Conservation (phyloP, 148 eudicot genomes). For the Bassia scoparia region DNA sequence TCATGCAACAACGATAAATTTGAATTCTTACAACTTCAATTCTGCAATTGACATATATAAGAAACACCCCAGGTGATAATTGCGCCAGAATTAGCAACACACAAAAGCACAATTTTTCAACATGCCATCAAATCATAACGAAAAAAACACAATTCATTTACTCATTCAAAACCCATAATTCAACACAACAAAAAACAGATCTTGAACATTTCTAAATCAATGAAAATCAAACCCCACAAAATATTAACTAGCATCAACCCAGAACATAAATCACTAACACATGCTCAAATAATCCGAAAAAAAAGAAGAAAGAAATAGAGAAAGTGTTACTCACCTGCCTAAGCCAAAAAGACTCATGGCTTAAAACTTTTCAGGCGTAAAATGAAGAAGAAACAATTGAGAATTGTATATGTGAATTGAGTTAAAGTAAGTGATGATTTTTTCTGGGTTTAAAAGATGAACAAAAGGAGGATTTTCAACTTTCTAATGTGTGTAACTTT, state of each 20-base stretch:
- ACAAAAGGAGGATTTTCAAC: neutral
- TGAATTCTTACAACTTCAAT: slow-evolving; percentile 14
- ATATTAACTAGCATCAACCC: slow-evolving; percentile 20
- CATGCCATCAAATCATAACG: slow-evolving; percentile 6
- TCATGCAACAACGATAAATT: neutral
- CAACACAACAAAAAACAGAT: slow-evolving; percentile 16
- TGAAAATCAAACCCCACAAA: slow-evolving; percentile 9
- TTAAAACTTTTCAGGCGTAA: neutral
- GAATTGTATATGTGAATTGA: slow-evolving; percentile 4
- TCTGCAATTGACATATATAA: slow-evolving; percentile 1
- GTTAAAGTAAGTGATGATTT: slow-evolving; percentile 15
- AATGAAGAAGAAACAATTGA: slow-evolving; percentile 1
- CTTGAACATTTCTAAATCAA: slow-evolving; percentile 12
- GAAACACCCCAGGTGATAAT: slow-evolving; percentile 11
- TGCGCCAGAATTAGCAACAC: slow-evolving; percentile 12
- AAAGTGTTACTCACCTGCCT: slow-evolving; percentile 48
- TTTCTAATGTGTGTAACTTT: slow-evolving; percentile 5
- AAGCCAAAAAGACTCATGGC: slow-evolving; percentile 88
- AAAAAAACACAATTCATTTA: neutral
- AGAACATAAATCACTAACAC: slow-evolving; percentile 14
- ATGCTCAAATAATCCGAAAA: slow-evolving; percentile 13
- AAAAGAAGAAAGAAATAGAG: neutral
- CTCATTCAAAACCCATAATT: neutral
- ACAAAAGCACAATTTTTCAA: neutral
- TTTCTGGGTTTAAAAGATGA: slow-evolving; percentile 23